Evolutionary conservation across 805 yeast species (phyloP).

Genomic region (Huiozyma naganishii): DNA sequence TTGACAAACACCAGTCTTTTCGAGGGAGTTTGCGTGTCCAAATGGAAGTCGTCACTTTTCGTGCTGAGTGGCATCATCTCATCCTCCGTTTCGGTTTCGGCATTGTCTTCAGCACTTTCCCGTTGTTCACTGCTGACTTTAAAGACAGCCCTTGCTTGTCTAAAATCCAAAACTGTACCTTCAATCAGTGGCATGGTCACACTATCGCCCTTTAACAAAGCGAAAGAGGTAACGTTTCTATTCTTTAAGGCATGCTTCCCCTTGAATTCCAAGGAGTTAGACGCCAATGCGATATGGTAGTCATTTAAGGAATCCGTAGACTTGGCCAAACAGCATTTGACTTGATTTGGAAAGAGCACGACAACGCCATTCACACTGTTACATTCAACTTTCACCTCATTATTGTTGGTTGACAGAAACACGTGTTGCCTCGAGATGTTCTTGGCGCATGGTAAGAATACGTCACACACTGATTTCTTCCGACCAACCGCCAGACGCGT

Average conservation of each 20-base stretch:
- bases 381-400: conserved; percentile 48
- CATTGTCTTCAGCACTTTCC: conserved; percentile 30
- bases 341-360: conserved; percentile 46
- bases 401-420: conserved; percentile 30
- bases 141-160: conserved; percentile 41
- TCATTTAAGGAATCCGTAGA: neutral
- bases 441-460: conserved; percentile 23
- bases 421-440: conserved; percentile 28
- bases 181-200: conserved; percentile 52
- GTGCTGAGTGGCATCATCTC: conserved; percentile 20
- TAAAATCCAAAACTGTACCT: conserved; percentile 57
- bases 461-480: conserved; percentile 22
- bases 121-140: conserved; percentile 28
- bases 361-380: conserved; percentile 75
- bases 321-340: conserved; percentile 26
- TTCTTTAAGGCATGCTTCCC: conserved; percentile 1
- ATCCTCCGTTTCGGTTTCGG: conserved; percentile 34
- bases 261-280: conserved; percentile 11
- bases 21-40: conserved; percentile 10
- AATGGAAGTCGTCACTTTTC: conserved; percentile 13
- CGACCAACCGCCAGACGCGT: conserved; percentile 24
- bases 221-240: conserved; percentile 20
- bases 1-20: conserved; percentile 6
- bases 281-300: conserved; percentile 11
- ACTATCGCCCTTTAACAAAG: conserved; percentile 42